Evolutionary conservation across 2,329 filamentous ascomycete species (phyloP).

Genomic region (Cladosporium cucumerinum): DNA sequence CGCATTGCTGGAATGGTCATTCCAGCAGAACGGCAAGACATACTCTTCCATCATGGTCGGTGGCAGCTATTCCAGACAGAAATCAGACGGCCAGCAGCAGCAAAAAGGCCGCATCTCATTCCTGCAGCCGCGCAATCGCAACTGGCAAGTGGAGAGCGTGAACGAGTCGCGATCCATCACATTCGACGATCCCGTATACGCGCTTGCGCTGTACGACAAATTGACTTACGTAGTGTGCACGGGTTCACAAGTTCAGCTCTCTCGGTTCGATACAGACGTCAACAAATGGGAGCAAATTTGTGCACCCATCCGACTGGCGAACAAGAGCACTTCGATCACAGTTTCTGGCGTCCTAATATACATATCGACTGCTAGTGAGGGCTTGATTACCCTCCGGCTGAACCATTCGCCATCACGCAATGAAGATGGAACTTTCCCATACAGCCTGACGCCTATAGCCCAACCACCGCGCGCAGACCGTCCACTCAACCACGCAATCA

Average conservation of each 20-base stretch:
- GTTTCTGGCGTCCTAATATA: conserved; percentile 48
- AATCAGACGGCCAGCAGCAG: conserved; percentile 5
- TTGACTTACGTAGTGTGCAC: conserved; percentile 53
- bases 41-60: conserved; percentile 62
- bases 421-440: conserved; percentile 31
- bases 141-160: conserved; percentile 53
- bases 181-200: conserved; percentile 51
- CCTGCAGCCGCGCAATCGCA: conserved; percentile 28
- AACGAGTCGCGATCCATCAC: conserved; percentile 45
- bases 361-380: conserved; percentile 54
- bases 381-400: conserved; percentile 47
- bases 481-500: conserved; percentile 25
- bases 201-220: conserved; percentile 54
- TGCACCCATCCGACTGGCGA: conserved; percentile 32
- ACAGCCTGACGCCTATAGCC: conserved; percentile 28
- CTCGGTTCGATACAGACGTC: conserved; percentile 35
- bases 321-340: conserved; percentile 49
- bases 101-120: conserved; percentile 48
- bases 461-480: conserved; percentile 24
- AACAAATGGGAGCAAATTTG: conserved; percentile 30
- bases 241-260: conserved; percentile 42
- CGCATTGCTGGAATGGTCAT: conserved; percentile 60
- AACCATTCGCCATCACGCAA: conserved; percentile 36
- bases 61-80: conserved; percentile 43
- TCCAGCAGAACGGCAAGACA: conserved; percentile 48